Percentiles rank a stretch among this genome's conserved stretches.
phyloP scores from a whole-genome alignment of 495 filamentous ascomycete genomes.

The Hypoxylon lienhwacheense region DNA sequence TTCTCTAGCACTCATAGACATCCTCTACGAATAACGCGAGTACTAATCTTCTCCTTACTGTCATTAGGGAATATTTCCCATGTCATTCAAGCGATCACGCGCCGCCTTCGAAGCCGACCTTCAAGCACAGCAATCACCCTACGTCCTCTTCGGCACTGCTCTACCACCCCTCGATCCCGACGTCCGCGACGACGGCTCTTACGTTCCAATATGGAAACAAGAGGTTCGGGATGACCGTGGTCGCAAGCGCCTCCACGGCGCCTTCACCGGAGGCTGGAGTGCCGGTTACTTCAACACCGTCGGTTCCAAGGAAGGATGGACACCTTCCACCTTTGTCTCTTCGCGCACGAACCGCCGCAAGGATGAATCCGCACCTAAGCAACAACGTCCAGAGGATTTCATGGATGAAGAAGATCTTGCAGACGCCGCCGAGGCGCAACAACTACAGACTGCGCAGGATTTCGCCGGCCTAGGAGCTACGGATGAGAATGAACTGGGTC shows the following conservation, averaged over 20 bases:
- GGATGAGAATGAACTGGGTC: constrained; percentile 52
- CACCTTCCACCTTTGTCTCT: constrained; percentile 86
- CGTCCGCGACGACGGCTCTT: constrained; percentile 87
- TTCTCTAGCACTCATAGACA: background rate
- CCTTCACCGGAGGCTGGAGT: constrained; percentile 95
- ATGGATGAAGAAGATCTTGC: constrained; percentile 98
- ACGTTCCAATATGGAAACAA: constrained; percentile 95
- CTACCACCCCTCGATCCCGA: constrained; percentile 79
- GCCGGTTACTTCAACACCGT: constrained; percentile 99
- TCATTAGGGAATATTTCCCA: constrained; percentile 38
- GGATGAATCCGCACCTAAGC: constrained; percentile 54
- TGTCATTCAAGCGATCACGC: constrained; percentile 81
- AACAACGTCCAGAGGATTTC: constrained; percentile 83
- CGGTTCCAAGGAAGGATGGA: constrained; percentile 98
- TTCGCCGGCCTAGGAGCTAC: constrained; percentile 80
- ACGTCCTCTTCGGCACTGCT: constrained; percentile 81
- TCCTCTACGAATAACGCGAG: background rate
- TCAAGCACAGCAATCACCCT: constrained; percentile 73
- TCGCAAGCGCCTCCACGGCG: constrained; percentile 88
- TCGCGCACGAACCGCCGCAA: constrained; percentile 79
- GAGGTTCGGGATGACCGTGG: constrained; percentile 93
- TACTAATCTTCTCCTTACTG: background rate
- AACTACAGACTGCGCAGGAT: constrained; percentile 67
- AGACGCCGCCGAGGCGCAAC: constrained; percentile 76
- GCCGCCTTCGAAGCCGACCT: constrained; percentile 77